Conservation (phyloP, 2,329 filamentous ascomycete genomes). For the Aureobasidium sp. region DNA sequence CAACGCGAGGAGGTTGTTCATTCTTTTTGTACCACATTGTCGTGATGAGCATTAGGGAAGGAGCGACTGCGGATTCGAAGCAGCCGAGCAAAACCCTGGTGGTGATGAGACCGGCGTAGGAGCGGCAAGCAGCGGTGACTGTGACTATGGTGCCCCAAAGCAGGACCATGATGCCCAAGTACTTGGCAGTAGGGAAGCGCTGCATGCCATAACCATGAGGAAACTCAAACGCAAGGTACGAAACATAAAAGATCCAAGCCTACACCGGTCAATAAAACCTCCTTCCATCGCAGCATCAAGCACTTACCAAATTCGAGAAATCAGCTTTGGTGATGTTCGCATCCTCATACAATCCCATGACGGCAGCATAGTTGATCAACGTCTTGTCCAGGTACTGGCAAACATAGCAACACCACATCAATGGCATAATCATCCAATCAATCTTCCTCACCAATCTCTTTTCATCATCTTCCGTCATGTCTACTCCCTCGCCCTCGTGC, state of each 20-base stretch:
- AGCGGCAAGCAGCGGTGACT: constrained; percentile 44
- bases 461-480: constrained; percentile 22
- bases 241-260: constrained; percentile 31
- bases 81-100: constrained; percentile 47
- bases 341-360: constrained; percentile 36
- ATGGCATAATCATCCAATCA: constrained; percentile 36
- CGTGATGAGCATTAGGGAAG: constrained; percentile 49
- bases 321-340: constrained; percentile 29
- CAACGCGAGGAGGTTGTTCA: constrained; percentile 57
- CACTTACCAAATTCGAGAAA: constrained; percentile 27
- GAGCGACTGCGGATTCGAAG: constrained; percentile 49
- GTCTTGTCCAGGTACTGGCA: constrained; percentile 38
- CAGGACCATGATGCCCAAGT: constrained; percentile 38
- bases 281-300: neutral
- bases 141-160: constrained; percentile 45
- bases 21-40: constrained; percentile 34
- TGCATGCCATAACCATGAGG: constrained; percentile 46
- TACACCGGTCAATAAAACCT: constrained; percentile 19
- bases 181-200: constrained; percentile 47
- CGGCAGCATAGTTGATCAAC: constrained; percentile 35
- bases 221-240: constrained; percentile 33
- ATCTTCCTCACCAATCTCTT: constrained; percentile 30
- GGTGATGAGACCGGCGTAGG: constrained; percentile 44
- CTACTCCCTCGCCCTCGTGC: constrained; percentile 22
- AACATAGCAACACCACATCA: constrained; percentile 34